Percentiles rank a stretch among this genome's conserved stretches.
phyloP scores from a whole-genome alignment of 257 asterid species.

The Cynanchum wilfordii region DNA sequence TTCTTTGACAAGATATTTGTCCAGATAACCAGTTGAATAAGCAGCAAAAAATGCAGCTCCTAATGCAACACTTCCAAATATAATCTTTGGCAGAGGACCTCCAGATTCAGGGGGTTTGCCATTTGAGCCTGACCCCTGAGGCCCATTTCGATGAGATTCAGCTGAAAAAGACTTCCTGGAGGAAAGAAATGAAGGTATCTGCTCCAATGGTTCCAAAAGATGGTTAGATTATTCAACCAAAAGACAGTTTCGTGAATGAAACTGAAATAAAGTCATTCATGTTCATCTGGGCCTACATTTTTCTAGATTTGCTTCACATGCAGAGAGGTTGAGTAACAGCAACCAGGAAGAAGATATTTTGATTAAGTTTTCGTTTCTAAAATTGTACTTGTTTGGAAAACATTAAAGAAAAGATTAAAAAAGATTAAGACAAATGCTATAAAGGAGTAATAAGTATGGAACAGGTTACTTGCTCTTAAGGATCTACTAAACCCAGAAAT shows the following conservation, averaged over 20 bases:
- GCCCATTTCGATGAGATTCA: conserved; percentile 41
- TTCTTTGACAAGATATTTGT: conserved; percentile 48
- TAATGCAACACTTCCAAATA: conserved; percentile 57
- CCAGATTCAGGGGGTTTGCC: conserved; percentile 42
- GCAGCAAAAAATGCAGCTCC: conserved; percentile 66
- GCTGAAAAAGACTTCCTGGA: conserved; percentile 68
- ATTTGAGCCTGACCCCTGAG: conserved; percentile 34
- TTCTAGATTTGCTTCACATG: neutral
- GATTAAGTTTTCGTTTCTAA: too few species aligned
- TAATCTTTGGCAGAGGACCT: conserved; percentile 48
- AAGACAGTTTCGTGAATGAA: conserved; percentile 10
- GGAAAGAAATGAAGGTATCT: conserved; percentile 82
- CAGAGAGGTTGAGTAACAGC: neutral
- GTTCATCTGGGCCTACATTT: neutral
- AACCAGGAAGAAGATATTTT: neutral
- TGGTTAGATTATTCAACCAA: neutral
- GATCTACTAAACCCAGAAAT: neutral
- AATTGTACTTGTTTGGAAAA: too few species aligned
- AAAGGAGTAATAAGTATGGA: neutral
- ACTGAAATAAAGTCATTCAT: neutral
- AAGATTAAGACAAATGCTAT: neutral
- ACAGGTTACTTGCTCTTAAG: neutral
- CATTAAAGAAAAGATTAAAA: neutral
- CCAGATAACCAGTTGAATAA: conserved; percentile 64
- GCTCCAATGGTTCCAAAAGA: conserved; percentile 27